Evolutionary conservation across 2,329 filamentous ascomycete genomes (phyloP), one percentile per base, ranked within the genome.

Genomic region (Zalaria obscura): DNA sequence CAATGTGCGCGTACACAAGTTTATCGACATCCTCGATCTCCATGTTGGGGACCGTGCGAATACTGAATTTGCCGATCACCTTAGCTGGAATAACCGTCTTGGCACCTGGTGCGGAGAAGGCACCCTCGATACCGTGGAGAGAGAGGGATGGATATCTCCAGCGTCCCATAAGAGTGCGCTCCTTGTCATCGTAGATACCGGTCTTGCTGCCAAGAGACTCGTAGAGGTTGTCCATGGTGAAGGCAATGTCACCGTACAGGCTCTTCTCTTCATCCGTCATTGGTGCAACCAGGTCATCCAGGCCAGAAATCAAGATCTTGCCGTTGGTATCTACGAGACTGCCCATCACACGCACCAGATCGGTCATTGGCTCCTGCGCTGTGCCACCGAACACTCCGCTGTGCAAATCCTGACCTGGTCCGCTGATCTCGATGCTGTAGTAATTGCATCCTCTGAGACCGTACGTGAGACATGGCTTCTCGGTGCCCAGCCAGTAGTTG

Each of bases 81-180:
- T 95, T 95, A 56, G 91, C 89, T 3, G 91, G 91, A 54, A 98
- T 98, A 55, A 98, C 91, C 1, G 91, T 98, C 76, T 98, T 98
- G 43, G 88, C 91, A 37, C 91, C 91, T 4, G 88, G 83, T 2
- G 83, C 81, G 36, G 83, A 89, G 70, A 93, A 98, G 40, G 87
- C 91, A 45, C 91, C 91, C 66, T 98, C 91, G 50, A 98, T 68
- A 46, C 91, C 91, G 69, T 98, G 91, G 35, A 98, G 70, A 25
- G 88, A 95, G 43, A 98, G 74, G 8, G 88, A 95, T 1, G 91
- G 91, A 64, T 83, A 91, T 51, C 91, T 77, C 91, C 93, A 98
- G 55, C 91, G 82, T 40, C 80, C 86, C 88, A 96, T 96, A 45
- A 98, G 76, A 2, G 88, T 94, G 40, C 73, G 68, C 67, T 95